These are phyloP conservation scores for Trichoderma asperellum DNA, from an alignment of 2,329 filamentous ascomycete genomes.

Conservation along the genomic window DNA sequence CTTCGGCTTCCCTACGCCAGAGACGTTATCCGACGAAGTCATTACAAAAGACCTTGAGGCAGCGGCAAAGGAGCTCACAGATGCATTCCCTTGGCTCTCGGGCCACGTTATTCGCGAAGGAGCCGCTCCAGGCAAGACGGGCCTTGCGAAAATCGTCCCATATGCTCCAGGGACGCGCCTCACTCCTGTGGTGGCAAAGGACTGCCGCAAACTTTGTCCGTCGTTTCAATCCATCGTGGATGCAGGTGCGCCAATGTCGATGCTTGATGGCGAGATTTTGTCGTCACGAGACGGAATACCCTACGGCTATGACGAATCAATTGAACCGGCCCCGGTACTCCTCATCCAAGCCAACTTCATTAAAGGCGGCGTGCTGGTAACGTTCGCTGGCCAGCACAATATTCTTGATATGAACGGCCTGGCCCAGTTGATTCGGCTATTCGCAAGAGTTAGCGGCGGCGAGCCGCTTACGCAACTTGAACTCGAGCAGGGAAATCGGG, in stretches of 20 bases:
- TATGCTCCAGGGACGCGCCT: background rate
- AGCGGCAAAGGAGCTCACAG: background rate
- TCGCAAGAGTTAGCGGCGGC: background rate
- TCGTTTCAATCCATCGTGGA: background rate
- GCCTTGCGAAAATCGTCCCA: background rate
- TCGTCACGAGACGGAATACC: background rate
- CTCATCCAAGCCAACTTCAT: conserved; percentile 7
- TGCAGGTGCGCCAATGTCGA: conserved; percentile 2
- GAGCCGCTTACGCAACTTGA: background rate
- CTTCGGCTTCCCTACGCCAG: background rate
- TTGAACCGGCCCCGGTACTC: background rate
- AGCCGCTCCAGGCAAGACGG: background rate
- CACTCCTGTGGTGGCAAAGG: background rate
- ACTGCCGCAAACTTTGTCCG: background rate
- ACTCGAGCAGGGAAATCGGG: background rate
- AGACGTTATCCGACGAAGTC: background rate
- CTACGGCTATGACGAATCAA: background rate
- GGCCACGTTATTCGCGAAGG: background rate
- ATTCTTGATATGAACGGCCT: conserved; percentile 8
- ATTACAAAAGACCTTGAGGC: background rate
- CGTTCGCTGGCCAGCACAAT: background rate
- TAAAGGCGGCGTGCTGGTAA: background rate
- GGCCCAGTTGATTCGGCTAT: background rate
- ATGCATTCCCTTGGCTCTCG: conserved; percentile 1
- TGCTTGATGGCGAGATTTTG: conserved; percentile 1